phyloP scores from a whole-genome alignment of 1,139 yeast genomes.

The Debaryomycetaceae sp. region DNA sequence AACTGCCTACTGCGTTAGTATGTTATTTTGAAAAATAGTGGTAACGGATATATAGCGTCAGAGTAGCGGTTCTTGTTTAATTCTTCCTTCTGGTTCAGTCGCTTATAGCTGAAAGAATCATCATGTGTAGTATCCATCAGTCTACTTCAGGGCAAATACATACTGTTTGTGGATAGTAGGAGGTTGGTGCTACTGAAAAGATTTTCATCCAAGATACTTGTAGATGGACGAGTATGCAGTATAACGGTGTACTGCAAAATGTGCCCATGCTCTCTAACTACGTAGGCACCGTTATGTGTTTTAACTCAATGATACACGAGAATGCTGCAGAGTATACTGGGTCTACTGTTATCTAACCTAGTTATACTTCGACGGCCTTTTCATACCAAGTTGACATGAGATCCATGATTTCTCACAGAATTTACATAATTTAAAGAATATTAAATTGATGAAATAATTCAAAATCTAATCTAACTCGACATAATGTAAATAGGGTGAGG shows the following conservation, averaged over 20 bases:
- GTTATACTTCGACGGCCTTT: no score
- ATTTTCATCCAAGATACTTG: not conserved
- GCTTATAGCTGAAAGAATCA: constrained; percentile 13
- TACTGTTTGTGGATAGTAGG: not conserved
- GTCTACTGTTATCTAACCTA: no score
- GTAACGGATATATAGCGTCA: constrained; percentile 5
- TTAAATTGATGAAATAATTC: not conserved
- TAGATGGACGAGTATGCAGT: not conserved
- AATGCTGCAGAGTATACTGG: no score
- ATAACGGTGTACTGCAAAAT: not conserved
- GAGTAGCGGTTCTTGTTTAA: constrained; percentile 19
- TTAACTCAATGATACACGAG: no score
- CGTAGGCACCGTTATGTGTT: no score
- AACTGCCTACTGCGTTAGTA: no score
- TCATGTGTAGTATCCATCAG: constrained; percentile 5
- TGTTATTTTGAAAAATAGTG: not conserved
- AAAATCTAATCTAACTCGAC: not conserved
- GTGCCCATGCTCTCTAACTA: no score
- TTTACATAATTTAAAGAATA: not conserved
- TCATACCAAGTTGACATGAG: no score
- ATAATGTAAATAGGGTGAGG: not conserved
- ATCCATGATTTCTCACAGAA: not conserved
- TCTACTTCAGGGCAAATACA: not conserved
- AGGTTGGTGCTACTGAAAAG: not conserved
- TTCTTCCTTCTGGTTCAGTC: constrained; percentile 2